phyloP scores from a whole-genome alignment of 306 rosid genomes.

The Pyrus pyrifolia region DNA sequence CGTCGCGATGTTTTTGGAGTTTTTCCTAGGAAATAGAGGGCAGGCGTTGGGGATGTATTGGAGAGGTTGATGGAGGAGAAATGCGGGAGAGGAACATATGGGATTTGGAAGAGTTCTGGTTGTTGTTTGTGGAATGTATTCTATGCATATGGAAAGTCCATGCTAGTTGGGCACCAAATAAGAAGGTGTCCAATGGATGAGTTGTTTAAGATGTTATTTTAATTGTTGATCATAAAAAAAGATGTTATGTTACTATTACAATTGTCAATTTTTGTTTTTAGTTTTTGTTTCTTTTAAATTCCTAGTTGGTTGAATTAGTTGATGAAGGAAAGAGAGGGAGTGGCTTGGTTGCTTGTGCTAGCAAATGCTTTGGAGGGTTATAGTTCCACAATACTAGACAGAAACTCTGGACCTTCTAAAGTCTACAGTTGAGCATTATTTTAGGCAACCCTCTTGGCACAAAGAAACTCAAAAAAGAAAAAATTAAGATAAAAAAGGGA shows the following conservation, averaged over 20 bases:
- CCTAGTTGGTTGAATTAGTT: constrained; percentile 24
- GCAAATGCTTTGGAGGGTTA: constrained; percentile 25
- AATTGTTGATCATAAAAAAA: not conserved
- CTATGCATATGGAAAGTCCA: constrained; percentile 18
- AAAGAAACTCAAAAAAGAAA: not conserved
- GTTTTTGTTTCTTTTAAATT: constrained; percentile 10
- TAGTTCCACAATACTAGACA: constrained; percentile 30
- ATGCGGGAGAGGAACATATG: constrained; percentile 9
- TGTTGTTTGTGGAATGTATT: not conserved
- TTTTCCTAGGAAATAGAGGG: constrained; percentile 33
- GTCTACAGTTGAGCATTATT: constrained; percentile 19
- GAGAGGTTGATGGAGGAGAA: constrained; percentile 16
- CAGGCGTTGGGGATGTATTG: constrained; percentile 7
- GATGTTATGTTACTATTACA: constrained; percentile 1
- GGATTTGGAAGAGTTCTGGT: constrained; percentile 6
- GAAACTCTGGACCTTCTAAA: constrained; percentile 30
- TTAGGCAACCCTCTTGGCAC: constrained; percentile 17
- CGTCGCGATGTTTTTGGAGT: constrained; percentile 26
- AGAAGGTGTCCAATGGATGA: constrained; percentile 13
- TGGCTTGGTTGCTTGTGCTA: constrained; percentile 24
- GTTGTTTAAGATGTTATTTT: constrained; percentile 17
- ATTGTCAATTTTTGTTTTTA: not conserved
- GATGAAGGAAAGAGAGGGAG: constrained; percentile 10
- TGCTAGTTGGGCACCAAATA: constrained; percentile 18
- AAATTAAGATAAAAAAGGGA: not conserved